Base-by-base conservation (phyloP, 2,329 filamentous ascomycete species). In the Ascocoryne sarcoides region DNA sequence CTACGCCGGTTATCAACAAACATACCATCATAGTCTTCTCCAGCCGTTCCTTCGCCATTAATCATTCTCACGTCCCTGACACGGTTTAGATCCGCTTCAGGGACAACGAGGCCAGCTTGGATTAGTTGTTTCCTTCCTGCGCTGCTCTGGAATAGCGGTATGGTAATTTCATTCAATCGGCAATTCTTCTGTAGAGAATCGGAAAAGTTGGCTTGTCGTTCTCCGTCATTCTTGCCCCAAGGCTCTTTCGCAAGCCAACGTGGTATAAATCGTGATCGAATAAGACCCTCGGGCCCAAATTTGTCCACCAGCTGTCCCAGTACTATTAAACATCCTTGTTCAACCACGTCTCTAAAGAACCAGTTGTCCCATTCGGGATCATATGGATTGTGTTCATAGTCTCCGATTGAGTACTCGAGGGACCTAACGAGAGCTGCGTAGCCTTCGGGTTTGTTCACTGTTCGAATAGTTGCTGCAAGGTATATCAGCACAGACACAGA, bases 211-310 rank as follows among this genome's bases (percentile, higher is more conserved):
- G 57, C 61, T n/a, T 62, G 64, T 30, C 69, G 64, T 44, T 77
- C 71, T 40, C 71, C 67, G 40, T 73, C 68, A 2, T 61, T 62
- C 14, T 68, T 64, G 15, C 82, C 83, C 67, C 83, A 88, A 5
- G 76, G 73, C 58, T 88, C 85, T 51, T 75, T 77, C 23, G 68
- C 72, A n/a, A 89, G 70, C 84, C 84, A 89, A 41, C 75, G 76
- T 45, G 81, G 77, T 29, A 89, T 70, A 46, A 89, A 76, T 5
- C 71, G 70, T 28, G 79, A 76, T 56, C 75, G 68, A 40, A 81
- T 63, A 14, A 87, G 62, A 39, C 70, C 70, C 18, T 69, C 67
- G 1, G 71, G 63, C 14, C 75, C 71, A 44, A 68, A 55, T 28
- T 54, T 53, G n/a, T 51, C 70, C n/a, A 82, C 66, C 2, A 87